A percentile compares a stretch with the other conserved stretches of the same genome.
Evolutionary conservation across 2,329 filamentous ascomycete genomes (phyloP).

Genomic region (Phoma sp.): DNA sequence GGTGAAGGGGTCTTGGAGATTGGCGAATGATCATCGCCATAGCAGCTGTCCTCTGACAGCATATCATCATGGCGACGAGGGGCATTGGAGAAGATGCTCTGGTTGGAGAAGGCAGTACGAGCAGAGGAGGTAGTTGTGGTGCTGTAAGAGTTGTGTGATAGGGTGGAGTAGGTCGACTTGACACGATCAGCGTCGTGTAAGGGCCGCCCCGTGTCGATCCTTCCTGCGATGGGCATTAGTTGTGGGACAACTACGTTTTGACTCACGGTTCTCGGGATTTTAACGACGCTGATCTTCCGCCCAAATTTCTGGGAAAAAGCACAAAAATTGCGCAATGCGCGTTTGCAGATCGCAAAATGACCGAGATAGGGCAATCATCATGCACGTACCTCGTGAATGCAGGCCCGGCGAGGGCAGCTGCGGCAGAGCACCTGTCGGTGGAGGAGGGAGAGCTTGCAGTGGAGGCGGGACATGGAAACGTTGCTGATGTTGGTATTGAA

Average conservation of each 20-base stretch:
- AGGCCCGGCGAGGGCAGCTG: slow-evolving; percentile 21
- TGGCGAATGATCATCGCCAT: slow-evolving; percentile 7
- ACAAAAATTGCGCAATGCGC: slow-evolving; percentile 1
- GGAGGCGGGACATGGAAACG: slow-evolving; percentile 20
- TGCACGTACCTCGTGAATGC: slow-evolving; percentile 29
- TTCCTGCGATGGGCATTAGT: slow-evolving; percentile 16
- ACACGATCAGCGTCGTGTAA: slow-evolving; percentile 15
- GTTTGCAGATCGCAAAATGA: slow-evolving; percentile 19
- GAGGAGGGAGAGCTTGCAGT: slow-evolving; percentile 25
- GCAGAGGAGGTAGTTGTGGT: slow-evolving; percentile 22
- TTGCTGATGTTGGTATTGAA: slow-evolving; percentile 17
- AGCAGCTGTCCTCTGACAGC: slow-evolving; percentile 22
- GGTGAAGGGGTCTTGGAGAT: slow-evolving; percentile 11
- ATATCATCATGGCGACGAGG: slow-evolving; percentile 25
- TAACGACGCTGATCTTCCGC: slow-evolving; percentile 15
- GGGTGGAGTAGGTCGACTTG: slow-evolving; percentile 25
- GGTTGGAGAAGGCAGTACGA: slow-evolving; percentile 23
- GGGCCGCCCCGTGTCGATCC: slow-evolving; percentile 17
- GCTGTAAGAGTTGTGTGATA: slow-evolving; percentile 27
- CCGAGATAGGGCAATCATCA: slow-evolving; percentile 2
- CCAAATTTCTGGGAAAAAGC: slow-evolving; percentile 7
- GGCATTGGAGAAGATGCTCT: slow-evolving; percentile 28
- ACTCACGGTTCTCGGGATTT: neutral
- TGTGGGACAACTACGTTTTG: slow-evolving; percentile 6
- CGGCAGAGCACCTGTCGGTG: slow-evolving; percentile 27